These are phyloP conservation scores for Graphilbum ipis-grandicollis DNA, from an alignment of 2,329 filamentous ascomycete genomes.

Conservation along the genomic window DNA sequence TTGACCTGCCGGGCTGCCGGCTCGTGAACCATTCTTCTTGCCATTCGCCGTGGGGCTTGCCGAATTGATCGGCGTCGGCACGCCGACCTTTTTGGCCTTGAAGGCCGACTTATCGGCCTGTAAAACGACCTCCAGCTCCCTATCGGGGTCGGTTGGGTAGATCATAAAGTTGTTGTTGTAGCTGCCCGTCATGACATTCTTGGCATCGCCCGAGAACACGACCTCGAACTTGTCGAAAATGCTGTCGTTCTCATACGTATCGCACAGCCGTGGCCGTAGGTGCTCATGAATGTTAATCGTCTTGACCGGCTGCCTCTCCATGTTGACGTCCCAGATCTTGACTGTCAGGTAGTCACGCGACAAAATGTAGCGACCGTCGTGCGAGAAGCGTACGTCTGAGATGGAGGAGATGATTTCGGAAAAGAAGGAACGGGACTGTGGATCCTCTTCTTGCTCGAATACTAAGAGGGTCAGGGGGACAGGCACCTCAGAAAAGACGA, in stretches of 20 bases:
- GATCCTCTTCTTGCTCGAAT: conserved; percentile 98
- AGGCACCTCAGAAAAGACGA: conserved; percentile 3
- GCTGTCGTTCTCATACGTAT: conserved; percentile 98
- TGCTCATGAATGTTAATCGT: conserved; percentile 98
- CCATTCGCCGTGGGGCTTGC: conserved; percentile 56
- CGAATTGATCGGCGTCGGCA: conserved; percentile 88
- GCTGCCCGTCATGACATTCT: conserved; percentile 98
- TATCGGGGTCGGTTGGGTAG: conserved; percentile 87
- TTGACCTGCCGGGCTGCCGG: conserved; percentile 55
- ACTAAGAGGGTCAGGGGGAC: conserved; percentile 36
- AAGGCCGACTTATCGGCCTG: conserved; percentile 98
- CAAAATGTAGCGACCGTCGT: conserved; percentile 91
- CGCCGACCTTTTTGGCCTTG: conserved; percentile 98
- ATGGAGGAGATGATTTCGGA: conserved; percentile 99
- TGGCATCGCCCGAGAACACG: conserved; percentile 92
- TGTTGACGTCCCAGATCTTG: conserved; percentile 99
- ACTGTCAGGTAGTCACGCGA: conserved; percentile 96
- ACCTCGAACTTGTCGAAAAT: conserved; percentile 99
- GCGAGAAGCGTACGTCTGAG: conserved; percentile 92
- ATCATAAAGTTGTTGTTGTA: conserved; percentile 99
- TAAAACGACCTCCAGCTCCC: conserved; percentile 91
- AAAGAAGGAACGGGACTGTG: conserved; percentile 93
- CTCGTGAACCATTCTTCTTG: conserved; percentile 71
- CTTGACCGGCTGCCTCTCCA: conserved; percentile 95
- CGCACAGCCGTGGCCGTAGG: conserved; percentile 79